Conservation (phyloP, 2,329 filamentous ascomycete species). For the Xylariaceae sp. region DNA sequence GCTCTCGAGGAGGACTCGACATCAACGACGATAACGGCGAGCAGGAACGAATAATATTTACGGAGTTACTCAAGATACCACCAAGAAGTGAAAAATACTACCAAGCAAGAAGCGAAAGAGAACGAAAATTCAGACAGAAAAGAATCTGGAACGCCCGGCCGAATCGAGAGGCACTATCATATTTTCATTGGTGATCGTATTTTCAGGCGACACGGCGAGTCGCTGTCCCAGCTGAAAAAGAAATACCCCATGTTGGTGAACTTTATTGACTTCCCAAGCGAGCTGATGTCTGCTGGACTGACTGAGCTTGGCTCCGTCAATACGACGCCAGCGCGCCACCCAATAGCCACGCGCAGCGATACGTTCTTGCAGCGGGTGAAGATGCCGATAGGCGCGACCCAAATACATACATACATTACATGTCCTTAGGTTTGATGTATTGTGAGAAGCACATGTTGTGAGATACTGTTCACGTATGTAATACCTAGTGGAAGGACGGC, state of each 20-base stretch:
- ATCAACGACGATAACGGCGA: background rate
- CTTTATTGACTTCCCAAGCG: background rate
- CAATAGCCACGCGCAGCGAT: background rate
- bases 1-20: background rate
- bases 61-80: background rate
- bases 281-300: too few species aligned
- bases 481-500: too few species aligned
- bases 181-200: background rate
- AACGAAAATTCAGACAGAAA: background rate
- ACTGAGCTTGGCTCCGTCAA: background rate
- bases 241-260: background rate
- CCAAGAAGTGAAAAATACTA: too few species aligned
- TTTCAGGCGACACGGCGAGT: background rate
- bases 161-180: conserved; percentile 1
- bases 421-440: too few species aligned
- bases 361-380: background rate
- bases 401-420: too few species aligned
- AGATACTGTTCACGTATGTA: too few species aligned
- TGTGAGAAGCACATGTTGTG: too few species aligned
- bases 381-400: too few species aligned
- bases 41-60: background rate
- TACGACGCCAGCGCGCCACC: background rate
- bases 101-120: background rate
- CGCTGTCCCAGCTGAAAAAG: background rate
- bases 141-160: conserved; percentile 10